Conservation (phyloP, 2,329 filamentous ascomycete species). For the Cordyceps cicadae region DNA sequence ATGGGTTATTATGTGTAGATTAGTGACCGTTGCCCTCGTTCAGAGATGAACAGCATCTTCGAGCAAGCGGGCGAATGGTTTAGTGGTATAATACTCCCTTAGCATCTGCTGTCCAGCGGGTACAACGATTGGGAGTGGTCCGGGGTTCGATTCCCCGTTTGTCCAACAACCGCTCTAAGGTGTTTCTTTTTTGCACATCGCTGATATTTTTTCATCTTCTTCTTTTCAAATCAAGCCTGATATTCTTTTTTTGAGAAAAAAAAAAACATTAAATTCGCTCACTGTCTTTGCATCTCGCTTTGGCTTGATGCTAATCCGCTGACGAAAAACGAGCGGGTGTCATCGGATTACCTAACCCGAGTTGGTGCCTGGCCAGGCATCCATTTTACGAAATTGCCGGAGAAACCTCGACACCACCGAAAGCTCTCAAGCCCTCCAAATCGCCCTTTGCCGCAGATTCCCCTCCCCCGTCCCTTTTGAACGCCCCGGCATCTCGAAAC, state of each 20-base stretch:
- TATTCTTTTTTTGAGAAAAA: neutral
- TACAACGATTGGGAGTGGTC: slow-evolving; percentile 13
- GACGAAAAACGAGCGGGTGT: slow-evolving; percentile 10
- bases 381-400: slow-evolving; percentile 35
- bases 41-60: slow-evolving; percentile 19
- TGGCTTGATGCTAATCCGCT: neutral
- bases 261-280: no score
- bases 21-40: slow-evolving; percentile 14
- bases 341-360: slow-evolving; percentile 13
- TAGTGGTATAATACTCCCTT: slow-evolving; percentile 13
- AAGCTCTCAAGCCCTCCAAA: slow-evolving; percentile 16
- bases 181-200: neutral
- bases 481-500: slow-evolving; percentile 20
- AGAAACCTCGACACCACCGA: slow-evolving; percentile 27
- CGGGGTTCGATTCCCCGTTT: slow-evolving; percentile 15
- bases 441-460: neutral
- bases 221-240: neutral
- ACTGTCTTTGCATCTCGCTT: neutral
- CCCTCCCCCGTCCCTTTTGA: neutral
- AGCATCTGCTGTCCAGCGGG: neutral
- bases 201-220: neutral
- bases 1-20: neutral
- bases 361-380: slow-evolving; percentile 37
- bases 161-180: slow-evolving; percentile 3
- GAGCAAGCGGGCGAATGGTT: slow-evolving; percentile 10